Conservation (phyloP, 1,139 yeast species). For the Protomyces pachydermus region DNA sequence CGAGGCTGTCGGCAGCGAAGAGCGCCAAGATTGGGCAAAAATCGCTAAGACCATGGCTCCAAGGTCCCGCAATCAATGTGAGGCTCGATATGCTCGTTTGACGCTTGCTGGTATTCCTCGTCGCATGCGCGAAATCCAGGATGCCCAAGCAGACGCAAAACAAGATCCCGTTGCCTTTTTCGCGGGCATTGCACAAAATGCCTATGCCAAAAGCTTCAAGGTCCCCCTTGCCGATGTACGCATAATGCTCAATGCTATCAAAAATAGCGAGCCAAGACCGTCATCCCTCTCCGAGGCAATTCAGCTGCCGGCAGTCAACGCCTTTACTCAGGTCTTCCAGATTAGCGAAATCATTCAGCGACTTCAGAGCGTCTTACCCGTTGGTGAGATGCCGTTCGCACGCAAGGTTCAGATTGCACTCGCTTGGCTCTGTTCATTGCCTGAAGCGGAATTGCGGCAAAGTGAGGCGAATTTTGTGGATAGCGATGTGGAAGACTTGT, state of each 20-base stretch:
- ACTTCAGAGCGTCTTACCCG: neutral
- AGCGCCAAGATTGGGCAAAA: neutral
- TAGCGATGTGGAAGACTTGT: neutral
- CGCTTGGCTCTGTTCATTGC: neutral
- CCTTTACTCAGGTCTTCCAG: neutral
- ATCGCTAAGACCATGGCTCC: neutral
- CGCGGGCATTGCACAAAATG: neutral
- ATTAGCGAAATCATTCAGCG: neutral
- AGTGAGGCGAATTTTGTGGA: neutral
- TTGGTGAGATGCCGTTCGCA: neutral
- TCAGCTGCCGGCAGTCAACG: neutral
- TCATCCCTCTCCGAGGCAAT: neutral
- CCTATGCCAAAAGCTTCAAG: neutral
- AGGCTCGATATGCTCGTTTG: neutral
- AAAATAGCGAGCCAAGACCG: neutral
- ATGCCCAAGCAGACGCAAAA: neutral
- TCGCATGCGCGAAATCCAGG: neutral
- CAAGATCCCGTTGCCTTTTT: neutral
- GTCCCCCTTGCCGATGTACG: neutral
- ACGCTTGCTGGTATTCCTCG: neutral
- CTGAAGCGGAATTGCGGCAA: neutral
- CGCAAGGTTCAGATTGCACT: neutral
- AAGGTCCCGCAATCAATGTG: neutral
- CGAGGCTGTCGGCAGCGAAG: neutral
- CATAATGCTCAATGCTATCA: neutral